phyloP scores from a whole-genome alignment of 805 yeast genomes.

The Cyberlindnera euphorbiae region DNA sequence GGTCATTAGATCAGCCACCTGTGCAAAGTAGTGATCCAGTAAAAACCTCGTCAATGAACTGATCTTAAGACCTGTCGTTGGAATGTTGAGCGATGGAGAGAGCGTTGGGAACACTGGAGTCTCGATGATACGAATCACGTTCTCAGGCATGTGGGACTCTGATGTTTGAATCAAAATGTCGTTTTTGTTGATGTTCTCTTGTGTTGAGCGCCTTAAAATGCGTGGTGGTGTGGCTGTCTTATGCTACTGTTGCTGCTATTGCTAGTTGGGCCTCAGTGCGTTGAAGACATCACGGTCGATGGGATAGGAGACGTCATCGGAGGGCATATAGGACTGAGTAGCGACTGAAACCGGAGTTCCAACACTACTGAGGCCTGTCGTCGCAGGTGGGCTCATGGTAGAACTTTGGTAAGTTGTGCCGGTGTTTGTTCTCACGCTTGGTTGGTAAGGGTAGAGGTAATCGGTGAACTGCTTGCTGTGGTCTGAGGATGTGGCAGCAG shows the following conservation, averaged over 20 bases:
- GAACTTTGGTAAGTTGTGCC: background rate
- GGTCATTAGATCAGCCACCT: constrained; percentile 77
- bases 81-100: constrained; percentile 34
- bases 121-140: constrained; percentile 40
- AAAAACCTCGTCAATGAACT: constrained; percentile 70
- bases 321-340: background rate
- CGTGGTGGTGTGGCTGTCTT: no score
- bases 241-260: background rate
- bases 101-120: constrained; percentile 30
- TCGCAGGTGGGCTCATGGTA: no score
- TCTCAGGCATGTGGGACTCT: constrained; percentile 43
- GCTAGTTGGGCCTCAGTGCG: constrained; percentile 19
- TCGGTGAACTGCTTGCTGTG: constrained; percentile 52
- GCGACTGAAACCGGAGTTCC: background rate
- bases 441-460: constrained; percentile 34
- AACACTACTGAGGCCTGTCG: no score
- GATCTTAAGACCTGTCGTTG: constrained; percentile 57
- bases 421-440: background rate
- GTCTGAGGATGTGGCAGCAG: constrained; percentile 51
- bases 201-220: background rate
- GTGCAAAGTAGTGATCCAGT: constrained; percentile 63
- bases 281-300: constrained; percentile 22
- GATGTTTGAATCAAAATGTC: constrained; percentile 19
- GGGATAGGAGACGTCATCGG: background rate
- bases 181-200: background rate